Evolutionary conservation across 768 basidiomycete species (phyloP).

Genomic region (Naganishia vishniacii): DNA sequence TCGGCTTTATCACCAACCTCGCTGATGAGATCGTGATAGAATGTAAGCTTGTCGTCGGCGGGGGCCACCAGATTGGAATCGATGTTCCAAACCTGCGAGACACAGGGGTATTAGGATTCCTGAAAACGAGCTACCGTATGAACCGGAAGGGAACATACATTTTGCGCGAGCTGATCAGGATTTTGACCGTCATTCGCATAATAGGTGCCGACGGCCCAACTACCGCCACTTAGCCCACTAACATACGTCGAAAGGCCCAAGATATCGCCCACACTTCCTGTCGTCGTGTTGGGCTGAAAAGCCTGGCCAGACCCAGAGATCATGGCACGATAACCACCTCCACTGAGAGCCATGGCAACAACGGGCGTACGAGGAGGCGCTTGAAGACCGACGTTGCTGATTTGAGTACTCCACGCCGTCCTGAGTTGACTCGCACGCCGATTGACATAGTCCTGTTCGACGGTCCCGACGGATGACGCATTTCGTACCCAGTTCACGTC

Average conservation of each 20-base stretch:
- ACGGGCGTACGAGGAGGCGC: conserved; percentile 39
- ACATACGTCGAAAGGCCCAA: conserved; percentile 68
- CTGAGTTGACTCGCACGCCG: conserved; percentile 28
- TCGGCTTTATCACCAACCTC: conserved; percentile 41
- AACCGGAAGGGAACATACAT: conserved; percentile 33
- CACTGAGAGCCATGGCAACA: conserved; percentile 63
- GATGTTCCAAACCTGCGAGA: conserved; percentile 44
- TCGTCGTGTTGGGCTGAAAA: conserved; percentile 25
- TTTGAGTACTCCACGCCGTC: conserved; percentile 32
- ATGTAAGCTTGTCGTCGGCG: conserved; percentile 37
- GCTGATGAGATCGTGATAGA: conserved; percentile 43
- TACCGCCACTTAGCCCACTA: conserved; percentile 54
- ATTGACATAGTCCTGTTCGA: conserved; percentile 35
- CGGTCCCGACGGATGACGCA: conserved; percentile 32
- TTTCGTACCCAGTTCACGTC: conserved; percentile 38
- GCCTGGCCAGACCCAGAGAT: conserved; percentile 57
- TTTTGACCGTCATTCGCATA: conserved; percentile 41
- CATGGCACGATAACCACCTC: conserved; percentile 66
- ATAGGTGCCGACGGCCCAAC: conserved; percentile 53
- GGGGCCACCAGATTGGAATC: conserved; percentile 46
- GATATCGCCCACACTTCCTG: conserved; percentile 40
- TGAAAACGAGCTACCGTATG: not conserved
- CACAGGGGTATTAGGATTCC: not conserved
- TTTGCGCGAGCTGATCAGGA: conserved; percentile 38
- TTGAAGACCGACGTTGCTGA: conserved; percentile 30